Conservation (phyloP, 2,329 filamentous ascomycete genomes). For the Neofusicoccum kwambonambiense region DNA sequence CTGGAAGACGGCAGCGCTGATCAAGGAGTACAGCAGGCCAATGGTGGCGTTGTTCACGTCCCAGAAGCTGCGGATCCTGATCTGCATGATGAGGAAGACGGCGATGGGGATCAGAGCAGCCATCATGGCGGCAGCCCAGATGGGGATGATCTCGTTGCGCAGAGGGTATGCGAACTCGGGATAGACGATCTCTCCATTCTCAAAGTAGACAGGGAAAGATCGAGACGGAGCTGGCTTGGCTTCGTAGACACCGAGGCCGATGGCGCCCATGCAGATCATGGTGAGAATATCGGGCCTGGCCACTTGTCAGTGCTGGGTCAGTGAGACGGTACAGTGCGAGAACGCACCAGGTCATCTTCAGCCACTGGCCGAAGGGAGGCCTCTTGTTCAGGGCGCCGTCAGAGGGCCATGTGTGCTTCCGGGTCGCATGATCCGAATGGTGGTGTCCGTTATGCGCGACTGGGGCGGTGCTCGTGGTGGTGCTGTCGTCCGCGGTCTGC, state of each 20-base stretch:
- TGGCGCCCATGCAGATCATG: constrained; percentile 63
- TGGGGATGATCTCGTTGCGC: constrained; percentile 65
- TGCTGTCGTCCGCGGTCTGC: constrained; percentile 32
- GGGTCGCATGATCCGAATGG: background rate
- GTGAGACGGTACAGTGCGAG: background rate
- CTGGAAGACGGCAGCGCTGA: constrained; percentile 71
- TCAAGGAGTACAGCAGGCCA: constrained; percentile 68
- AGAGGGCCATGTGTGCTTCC: background rate
- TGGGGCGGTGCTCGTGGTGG: constrained; percentile 33
- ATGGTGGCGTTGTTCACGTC: constrained; percentile 67
- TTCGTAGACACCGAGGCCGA: constrained; percentile 68
- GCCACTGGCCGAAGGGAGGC: constrained; percentile 67
- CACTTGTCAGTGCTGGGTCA: background rate
- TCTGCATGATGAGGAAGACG: constrained; percentile 64
- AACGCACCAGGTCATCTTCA: constrained; percentile 58
- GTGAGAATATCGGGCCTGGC: constrained; percentile 60
- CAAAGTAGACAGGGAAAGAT: constrained; percentile 68
- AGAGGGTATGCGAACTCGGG: constrained; percentile 70
- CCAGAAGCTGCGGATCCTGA: constrained; percentile 57
- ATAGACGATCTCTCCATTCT: constrained; percentile 67
- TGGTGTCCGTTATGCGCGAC: constrained; percentile 21
- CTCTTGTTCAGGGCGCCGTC: constrained; percentile 24
- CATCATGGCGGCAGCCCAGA: constrained; percentile 67
- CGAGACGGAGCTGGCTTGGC: constrained; percentile 65
- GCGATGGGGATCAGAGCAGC: constrained; percentile 64